Evolutionary conservation across 495 filamentous ascomycete genomes (phyloP), one percentile per base, ranked within the genome.

Genomic region (Tuber magnatum): DNA sequence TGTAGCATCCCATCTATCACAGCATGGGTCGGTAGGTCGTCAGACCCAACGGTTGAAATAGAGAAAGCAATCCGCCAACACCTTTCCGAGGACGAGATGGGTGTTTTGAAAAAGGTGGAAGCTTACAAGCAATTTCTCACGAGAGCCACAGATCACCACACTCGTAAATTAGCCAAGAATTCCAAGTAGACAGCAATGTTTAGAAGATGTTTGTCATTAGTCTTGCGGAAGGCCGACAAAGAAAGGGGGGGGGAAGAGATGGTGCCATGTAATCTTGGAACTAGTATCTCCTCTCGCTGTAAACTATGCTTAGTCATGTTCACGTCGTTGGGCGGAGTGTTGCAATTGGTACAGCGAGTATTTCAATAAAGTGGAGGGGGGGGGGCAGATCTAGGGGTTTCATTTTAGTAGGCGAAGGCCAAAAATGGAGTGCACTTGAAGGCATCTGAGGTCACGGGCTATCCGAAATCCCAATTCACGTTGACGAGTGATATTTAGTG

Each of bases 81-180:
- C 41, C 65, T 79, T 24, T 48, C 56, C 28, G 18, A 56, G 0
- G 46, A 28, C 1, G 56, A 75, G 5, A 65, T 75, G 24, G 51
- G 24, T 20, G 38, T 51, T 20, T 51, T 79, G 28, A 72, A 48
- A 28, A 35, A 72, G 18, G 72, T 79, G 65, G 56, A 44, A 39
- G 61, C 78, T 43, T 79, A 78, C 61, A 56, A 75, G n/a, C 40
- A 68, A 42, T 79, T 79, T 68, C 69, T 79, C 4, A 22, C 40
- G 22, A 46, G 71, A 40, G 74, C 72, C 18, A 72, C 74, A 35
- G 70, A 72, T 16, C 73, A 77, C 22, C 77, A 79, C 42, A 39
- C 61, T 16, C 69, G 40, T 5, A 75, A 42, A 44, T 40, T 79
- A 43, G 70, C 76, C 14, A 79, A 38, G 28, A 28, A 65, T 35